phyloP scores from a whole-genome alignment of 805 yeast species.

The Komagataella mondaviorum region DNA sequence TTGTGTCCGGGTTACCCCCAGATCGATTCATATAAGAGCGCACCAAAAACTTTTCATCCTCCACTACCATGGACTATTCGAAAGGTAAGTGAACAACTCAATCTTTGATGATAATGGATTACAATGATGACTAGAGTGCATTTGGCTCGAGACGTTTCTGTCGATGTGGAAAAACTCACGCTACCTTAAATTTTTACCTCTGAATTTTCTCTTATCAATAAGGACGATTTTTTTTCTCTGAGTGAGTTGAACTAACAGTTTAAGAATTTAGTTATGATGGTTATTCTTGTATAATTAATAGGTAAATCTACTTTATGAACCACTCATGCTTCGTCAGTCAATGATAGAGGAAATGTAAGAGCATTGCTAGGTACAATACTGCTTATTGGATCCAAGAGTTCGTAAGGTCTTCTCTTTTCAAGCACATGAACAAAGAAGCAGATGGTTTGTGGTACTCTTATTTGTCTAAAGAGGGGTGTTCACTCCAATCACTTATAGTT shows the following conservation, averaged over 20 bases:
- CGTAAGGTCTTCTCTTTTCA: too few species aligned
- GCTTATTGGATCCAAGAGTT: too few species aligned
- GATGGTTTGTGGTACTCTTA: too few species aligned
- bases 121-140: conserved; percentile 94
- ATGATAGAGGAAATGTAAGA: not conserved
- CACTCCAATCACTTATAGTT: too few species aligned
- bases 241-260: not conserved
- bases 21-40: not conserved
- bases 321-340: not conserved
- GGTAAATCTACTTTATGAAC: not conserved
- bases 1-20: not conserved
- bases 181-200: conserved; percentile 76
- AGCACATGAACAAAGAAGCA: too few species aligned
- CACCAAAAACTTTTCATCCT: not conserved
- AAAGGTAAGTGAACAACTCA: conserved; percentile 11
- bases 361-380: not conserved
- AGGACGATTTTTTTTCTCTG: not conserved
- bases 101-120: conserved; percentile 13
- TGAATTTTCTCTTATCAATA: not conserved
- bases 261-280: not conserved
- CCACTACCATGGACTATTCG: not conserved
- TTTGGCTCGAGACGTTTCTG: conserved; percentile 95
- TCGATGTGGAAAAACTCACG: conserved; percentile 98
- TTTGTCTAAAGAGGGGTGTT: too few species aligned
- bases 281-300: not conserved